Percentiles rank a stretch among this genome's conserved stretches.
These are phyloP conservation scores for Haplosporangium sp. DNA, from an alignment of 371 early-diverging fungal species.

Conservation along the genomic window DNA sequence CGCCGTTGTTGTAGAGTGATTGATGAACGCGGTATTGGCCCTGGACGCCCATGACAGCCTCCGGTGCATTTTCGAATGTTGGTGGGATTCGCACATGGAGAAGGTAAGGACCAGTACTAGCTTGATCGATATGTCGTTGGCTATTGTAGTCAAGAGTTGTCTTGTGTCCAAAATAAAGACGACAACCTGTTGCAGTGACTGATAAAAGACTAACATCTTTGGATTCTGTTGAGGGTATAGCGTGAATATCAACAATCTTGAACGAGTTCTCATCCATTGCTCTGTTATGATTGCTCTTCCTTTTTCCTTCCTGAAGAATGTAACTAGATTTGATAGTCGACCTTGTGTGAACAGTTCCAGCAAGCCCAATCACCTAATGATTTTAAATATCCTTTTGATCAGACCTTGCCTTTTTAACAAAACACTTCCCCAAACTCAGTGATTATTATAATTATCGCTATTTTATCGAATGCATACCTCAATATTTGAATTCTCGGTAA, in stretches of 20 bases:
- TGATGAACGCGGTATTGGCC: constrained; percentile 65
- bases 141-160: constrained; percentile 34
- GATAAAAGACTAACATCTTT: constrained; percentile 36
- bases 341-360: constrained; percentile 10
- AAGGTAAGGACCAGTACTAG: constrained; percentile 71
- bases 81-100: constrained; percentile 81
- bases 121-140: constrained; percentile 30
- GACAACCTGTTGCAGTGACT: constrained; percentile 64
- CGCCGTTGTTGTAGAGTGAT: constrained; percentile 70
- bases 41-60: constrained; percentile 31
- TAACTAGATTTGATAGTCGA: constrained; percentile 27
- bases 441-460: no score
- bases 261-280: constrained; percentile 42
- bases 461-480: constrained; percentile 59
- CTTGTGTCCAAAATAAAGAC: constrained; percentile 79
- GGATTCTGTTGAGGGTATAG: constrained; percentile 41
- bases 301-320: constrained; percentile 44
- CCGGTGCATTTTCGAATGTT: constrained; percentile 54
- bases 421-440: no score
- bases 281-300: constrained; percentile 50
- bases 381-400: no score
- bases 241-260: constrained; percentile 51
- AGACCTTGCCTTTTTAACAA: no score
- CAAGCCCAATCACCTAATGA: constrained; percentile 31
- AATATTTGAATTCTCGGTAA: constrained; percentile 74